A percentile compares a stretch with the other conserved stretches of the same genome.
phyloP scores from a whole-genome alignment of 371 early-diverging fungal genomes.

The Chytridium lagenaria region DNA sequence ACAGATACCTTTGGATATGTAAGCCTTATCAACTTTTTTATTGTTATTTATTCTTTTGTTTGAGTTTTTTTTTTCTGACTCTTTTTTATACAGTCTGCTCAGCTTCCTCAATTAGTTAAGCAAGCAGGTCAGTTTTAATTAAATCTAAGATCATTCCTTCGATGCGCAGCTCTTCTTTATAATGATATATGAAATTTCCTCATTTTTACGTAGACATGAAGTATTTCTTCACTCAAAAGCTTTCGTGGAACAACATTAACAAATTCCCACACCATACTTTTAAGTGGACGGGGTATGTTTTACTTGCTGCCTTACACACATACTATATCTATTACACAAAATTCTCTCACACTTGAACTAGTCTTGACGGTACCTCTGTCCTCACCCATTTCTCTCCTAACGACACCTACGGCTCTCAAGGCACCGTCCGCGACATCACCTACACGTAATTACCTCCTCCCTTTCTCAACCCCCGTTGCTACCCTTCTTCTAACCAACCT shows the following conservation, averaged over 20 bases:
- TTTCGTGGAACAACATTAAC: slow-evolving; percentile 98
- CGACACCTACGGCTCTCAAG: slow-evolving; percentile 77
- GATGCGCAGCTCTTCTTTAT: no score
- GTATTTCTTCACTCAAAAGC: slow-evolving; percentile 97
- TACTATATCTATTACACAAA: not conserved
- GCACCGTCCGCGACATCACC: slow-evolving; percentile 62
- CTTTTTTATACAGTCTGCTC: slow-evolving; percentile 43
- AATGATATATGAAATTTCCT: no score
- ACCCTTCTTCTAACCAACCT: not conserved
- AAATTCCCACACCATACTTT: slow-evolving; percentile 96
- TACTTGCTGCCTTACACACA: not conserved
- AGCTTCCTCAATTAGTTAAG: slow-evolving; percentile 92
- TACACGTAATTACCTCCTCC: slow-evolving; percentile 28
- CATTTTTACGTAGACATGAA: no score
- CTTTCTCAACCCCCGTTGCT: slow-evolving; percentile 11
- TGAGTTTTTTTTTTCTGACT: not conserved
- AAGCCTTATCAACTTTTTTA: no score
- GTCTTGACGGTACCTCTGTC: slow-evolving; percentile 72
- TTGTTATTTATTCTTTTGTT: not conserved
- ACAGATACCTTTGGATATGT: slow-evolving; percentile 62
- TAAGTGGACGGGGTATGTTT: slow-evolving; percentile 70
- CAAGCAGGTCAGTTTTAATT: slow-evolving; percentile 74
- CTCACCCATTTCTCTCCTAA: slow-evolving; percentile 87
- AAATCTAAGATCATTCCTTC: no score
- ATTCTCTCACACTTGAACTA: no score